A percentile compares a stretch with the other conserved stretches of the same genome.
Conservation (phyloP, 805 yeast species). For the Starmerella cellae region DNA sequence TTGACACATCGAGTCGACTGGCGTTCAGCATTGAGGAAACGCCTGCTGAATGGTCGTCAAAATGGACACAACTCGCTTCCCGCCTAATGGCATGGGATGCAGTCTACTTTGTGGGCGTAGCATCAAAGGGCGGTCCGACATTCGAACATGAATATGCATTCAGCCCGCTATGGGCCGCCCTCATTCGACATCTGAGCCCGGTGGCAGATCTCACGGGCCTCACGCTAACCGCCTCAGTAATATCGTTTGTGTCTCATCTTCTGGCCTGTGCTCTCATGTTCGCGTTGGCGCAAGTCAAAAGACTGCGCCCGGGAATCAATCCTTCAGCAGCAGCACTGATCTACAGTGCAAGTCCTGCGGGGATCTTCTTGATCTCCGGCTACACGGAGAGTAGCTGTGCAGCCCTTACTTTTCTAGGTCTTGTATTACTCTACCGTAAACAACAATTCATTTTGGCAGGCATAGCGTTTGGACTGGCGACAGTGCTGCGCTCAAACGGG, state of each 20-base stretch:
- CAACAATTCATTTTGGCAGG: conserved; percentile 40
- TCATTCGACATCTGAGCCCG: conserved; percentile 27
- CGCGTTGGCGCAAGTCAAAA: conserved; percentile 23
- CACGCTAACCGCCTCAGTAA: conserved; percentile 35
- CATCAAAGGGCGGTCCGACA: conserved; percentile 33
- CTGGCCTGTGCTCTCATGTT: conserved; percentile 31
- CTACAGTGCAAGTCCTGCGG: conserved; percentile 60
- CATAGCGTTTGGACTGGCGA: conserved; percentile 40
- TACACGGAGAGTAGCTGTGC: conserved; percentile 70
- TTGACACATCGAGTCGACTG: conserved; percentile 34
- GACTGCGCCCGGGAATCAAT: conserved; percentile 14
- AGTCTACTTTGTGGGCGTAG: conserved; percentile 55
- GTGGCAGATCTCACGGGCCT: conserved; percentile 21
- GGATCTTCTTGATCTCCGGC: conserved; percentile 58
- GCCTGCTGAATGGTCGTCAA: neutral
- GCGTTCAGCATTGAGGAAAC: conserved; percentile 21
- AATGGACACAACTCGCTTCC: conserved; percentile 14
- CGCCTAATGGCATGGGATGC: conserved; percentile 69
- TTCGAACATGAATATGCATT: conserved; percentile 89
- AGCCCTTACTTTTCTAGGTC: conserved; percentile 42
- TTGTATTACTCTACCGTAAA: conserved; percentile 36
- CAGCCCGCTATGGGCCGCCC: conserved; percentile 60
- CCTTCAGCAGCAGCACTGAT: conserved; percentile 33
- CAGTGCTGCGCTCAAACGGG: conserved; percentile 63
- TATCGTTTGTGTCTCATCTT: conserved; percentile 44